Evolutionary conservation across 306 rosid species (phyloP).

Genomic region (Lagenaria siceraria): DNA sequence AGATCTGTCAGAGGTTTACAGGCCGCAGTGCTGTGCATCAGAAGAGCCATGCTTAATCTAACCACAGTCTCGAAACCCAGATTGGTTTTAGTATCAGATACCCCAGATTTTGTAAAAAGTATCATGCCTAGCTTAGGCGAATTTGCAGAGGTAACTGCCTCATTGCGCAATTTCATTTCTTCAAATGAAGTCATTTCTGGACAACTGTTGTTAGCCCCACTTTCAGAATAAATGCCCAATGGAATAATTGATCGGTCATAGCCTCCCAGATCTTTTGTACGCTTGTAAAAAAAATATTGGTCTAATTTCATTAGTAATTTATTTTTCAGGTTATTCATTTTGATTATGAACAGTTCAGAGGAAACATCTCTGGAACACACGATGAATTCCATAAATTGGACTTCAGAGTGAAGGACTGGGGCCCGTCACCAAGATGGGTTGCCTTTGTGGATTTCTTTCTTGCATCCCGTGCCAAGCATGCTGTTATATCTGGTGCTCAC

Average conservation of each 20-base stretch:
- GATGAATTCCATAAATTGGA: conserved; percentile 37
- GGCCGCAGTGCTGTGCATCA: conserved; percentile 64
- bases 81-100: conserved; percentile 79
- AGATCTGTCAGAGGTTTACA: conserved; percentile 69
- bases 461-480: conserved; percentile 74
- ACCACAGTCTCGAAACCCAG: conserved; percentile 37
- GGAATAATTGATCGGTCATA: neutral
- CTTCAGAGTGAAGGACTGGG: conserved; percentile 91
- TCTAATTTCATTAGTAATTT: neutral
- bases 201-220: neutral
- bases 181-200: neutral
- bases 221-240: neutral
- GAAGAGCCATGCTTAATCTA: conserved; percentile 34
- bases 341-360: conserved; percentile 64
- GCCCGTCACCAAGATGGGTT: conserved; percentile 98
- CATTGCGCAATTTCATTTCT: neutral
- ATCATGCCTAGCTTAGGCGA: conserved; percentile 39
- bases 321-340: conserved; percentile 69
- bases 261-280: neutral
- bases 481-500: conserved; percentile 82
- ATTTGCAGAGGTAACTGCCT: conserved; percentile 70
- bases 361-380: conserved; percentile 35
- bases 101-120: conserved; percentile 57
- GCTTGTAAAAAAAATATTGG: neutral
- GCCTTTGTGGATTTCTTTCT: conserved; percentile 96